Evolutionary conservation across 805 yeast species (phyloP).

Genomic region (Lipomyces kockii): DNA sequence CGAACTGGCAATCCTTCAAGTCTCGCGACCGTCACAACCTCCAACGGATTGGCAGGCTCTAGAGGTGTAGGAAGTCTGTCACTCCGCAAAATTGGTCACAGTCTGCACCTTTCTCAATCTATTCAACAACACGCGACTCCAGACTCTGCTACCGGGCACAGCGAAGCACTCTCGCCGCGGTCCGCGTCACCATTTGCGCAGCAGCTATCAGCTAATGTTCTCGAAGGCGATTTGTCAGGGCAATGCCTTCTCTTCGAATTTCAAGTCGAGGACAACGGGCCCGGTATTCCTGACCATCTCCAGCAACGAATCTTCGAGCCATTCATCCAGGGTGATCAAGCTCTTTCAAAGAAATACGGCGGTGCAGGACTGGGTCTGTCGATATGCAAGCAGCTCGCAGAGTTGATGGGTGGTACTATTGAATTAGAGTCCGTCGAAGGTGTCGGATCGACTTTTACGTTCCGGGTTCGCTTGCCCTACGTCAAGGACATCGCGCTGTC

Average conservation of each 20-base stretch:
- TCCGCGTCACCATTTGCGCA: not conserved
- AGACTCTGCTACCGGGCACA: not conserved
- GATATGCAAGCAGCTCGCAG: conserved; percentile 88
- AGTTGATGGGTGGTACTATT: conserved; percentile 87
- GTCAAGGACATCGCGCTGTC: conserved; percentile 52
- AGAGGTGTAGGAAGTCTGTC: conserved; percentile 11
- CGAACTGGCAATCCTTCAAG: not conserved
- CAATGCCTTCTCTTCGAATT: conserved; percentile 66
- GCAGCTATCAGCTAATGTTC: not conserved
- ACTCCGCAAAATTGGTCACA: conserved; percentile 11
- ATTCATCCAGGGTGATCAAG: conserved; percentile 96
- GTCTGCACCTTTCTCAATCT: conserved; percentile 13
- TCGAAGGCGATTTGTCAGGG: conserved; percentile 41
- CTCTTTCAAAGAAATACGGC: conserved; percentile 86
- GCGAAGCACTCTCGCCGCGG: not conserved
- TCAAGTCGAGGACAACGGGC: conserved; percentile 87
- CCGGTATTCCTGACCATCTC: conserved; percentile 84
- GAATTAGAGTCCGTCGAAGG: conserved; percentile 75
- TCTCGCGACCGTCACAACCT: not conserved
- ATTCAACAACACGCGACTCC: not conserved
- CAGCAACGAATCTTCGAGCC: conserved; percentile 92
- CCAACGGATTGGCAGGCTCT: not conserved
- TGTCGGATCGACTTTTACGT: conserved; percentile 79
- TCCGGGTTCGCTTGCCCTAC: conserved; percentile 54
- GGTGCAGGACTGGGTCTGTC: conserved; percentile 94